Conservation (phyloP, 78 protist species). For the Creolimax fragrantissima region DNA sequence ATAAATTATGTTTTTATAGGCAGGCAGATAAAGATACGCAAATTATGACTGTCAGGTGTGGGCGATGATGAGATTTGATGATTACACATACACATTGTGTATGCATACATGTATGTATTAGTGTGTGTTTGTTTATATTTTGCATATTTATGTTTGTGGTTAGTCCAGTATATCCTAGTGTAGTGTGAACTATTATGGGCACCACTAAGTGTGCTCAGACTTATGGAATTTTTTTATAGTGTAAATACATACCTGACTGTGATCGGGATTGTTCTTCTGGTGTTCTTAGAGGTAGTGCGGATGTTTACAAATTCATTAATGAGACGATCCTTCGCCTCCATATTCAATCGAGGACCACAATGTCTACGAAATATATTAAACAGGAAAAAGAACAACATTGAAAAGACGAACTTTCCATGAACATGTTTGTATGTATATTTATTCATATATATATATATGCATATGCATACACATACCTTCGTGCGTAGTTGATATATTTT, state of each 20-base stretch:
- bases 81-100: no score
- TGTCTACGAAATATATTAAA: not conserved
- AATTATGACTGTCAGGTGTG: not conserved
- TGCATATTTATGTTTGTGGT: no score
- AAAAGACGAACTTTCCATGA: not conserved
- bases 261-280: conserved; percentile 55
- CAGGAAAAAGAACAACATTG: not conserved
- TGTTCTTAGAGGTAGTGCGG: not conserved
- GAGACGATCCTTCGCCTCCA: conserved; percentile 57
- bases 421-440: no score
- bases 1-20: not conserved
- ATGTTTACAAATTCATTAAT: conserved; percentile 42
- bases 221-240: no score
- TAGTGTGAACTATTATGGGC: no score
- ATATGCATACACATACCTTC: not conserved
- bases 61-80: not conserved
- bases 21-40: not conserved
- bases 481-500: conserved; percentile 63
- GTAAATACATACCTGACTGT: conserved; percentile 46
- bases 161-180: no score
- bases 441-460: not conserved
- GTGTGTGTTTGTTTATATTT: no score
- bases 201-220: no score
- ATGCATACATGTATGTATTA: not conserved
- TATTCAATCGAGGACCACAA: conserved; percentile 70